Percentiles rank a stretch among this genome's conserved stretches.
Conservation (phyloP, 805 yeast species). For the Candida krabiensis region DNA sequence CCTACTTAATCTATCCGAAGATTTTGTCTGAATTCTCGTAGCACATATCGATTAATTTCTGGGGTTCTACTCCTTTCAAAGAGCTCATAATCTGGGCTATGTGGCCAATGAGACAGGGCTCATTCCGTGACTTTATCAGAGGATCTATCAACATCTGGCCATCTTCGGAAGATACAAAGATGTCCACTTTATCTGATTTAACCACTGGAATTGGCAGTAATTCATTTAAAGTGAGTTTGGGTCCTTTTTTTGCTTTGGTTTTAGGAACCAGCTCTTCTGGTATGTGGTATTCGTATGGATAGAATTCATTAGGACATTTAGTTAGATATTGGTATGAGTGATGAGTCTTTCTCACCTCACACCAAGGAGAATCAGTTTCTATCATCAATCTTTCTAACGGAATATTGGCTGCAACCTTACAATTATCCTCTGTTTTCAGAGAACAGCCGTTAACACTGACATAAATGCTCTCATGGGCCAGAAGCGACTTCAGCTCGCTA, state of each 20-base stretch:
- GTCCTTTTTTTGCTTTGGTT: conserved; percentile 18
- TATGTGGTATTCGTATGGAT: conserved; percentile 39
- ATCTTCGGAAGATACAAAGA: conserved; percentile 28
- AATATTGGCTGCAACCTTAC: conserved; percentile 61
- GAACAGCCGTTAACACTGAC: conserved; percentile 95
- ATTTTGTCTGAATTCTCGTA: conserved; percentile 52
- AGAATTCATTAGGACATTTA: conserved; percentile 54
- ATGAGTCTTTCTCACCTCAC: conserved; percentile 85
- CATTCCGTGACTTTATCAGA: conserved; percentile 82
- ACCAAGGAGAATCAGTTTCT: conserved; percentile 99
- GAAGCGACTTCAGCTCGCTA: conserved; percentile 58
- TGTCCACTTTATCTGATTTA: conserved; percentile 53
- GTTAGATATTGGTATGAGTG: conserved; percentile 63
- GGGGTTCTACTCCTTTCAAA: conserved; percentile 42
- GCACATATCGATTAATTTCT: conserved; percentile 46
- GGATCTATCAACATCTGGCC: conserved; percentile 35
- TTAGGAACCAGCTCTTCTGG: conserved; percentile 11
- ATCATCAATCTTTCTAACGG: conserved; percentile 73
- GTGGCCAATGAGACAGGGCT: conserved; percentile 82
- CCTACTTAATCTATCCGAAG: conserved; percentile 40
- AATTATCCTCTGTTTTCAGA: conserved; percentile 71
- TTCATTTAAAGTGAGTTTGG: conserved; percentile 40
- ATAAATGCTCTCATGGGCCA: conserved; percentile 56
- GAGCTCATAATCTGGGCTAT: conserved; percentile 71
- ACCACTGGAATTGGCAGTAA: conserved; percentile 61